Percentiles rank a stretch among this genome's conserved stretches.
These are phyloP conservation scores for Sordaria brevicollis DNA, from an alignment of 495 filamentous ascomycete genomes.

Conservation along the genomic window DNA sequence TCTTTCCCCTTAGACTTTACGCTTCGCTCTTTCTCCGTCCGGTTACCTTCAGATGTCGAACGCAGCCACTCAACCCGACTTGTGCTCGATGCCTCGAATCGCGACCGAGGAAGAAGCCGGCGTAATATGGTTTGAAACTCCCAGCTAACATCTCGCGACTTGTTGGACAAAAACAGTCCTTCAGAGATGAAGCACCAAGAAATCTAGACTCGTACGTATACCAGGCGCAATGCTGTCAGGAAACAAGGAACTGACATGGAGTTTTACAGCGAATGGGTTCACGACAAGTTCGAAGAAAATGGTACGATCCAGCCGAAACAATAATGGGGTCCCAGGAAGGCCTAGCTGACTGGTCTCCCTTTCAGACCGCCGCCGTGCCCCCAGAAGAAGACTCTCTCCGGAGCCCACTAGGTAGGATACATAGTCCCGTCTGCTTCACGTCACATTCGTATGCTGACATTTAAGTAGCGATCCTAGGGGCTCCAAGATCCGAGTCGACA, in stretches of 20 bases:
- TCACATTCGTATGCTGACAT: conserved; percentile 1
- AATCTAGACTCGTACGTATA: conserved; percentile 43
- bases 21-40: conserved; percentile 7
- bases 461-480: conserved; percentile 38
- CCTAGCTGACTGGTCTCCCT: conserved; percentile 17
- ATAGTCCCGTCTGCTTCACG: background rate
- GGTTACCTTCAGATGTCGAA: conserved; percentile 17
- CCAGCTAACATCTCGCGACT: conserved; percentile 23
- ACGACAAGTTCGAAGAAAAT: conserved; percentile 72
- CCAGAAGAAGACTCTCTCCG: conserved; percentile 34
- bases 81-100: conserved; percentile 23
- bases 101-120: conserved; percentile 14
- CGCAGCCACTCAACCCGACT: conserved; percentile 16
- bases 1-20: conserved; percentile 10
- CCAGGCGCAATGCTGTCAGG: conserved; percentile 2
- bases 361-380: conserved; percentile 21
- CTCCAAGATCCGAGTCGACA: conserved; percentile 75
- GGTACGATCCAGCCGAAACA: conserved; percentile 19
- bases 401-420: conserved; percentile 40
- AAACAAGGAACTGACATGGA: conserved; percentile 6
- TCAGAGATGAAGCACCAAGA: conserved; percentile 37
- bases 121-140: conserved; percentile 12
- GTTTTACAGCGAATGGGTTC: conserved; percentile 69
- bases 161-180: conserved; percentile 30
- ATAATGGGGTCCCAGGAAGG: conserved; percentile 19